These are phyloP conservation scores for Backusella psychrophila DNA, from an alignment of 192 early-diverging fungal species.

Conservation along the genomic window DNA sequence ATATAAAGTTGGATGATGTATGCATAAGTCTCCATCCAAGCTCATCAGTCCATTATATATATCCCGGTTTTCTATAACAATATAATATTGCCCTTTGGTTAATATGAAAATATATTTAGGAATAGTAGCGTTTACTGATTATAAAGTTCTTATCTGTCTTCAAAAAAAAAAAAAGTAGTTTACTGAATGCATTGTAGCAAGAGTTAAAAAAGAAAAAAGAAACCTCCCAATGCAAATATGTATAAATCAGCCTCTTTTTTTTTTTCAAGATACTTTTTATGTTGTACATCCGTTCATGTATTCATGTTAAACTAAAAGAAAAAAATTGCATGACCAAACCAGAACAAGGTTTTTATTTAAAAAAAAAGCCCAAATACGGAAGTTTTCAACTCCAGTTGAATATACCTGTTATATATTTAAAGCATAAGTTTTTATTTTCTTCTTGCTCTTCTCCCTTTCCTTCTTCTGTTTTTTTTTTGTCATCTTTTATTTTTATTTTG, in stretches of 20 bases:
- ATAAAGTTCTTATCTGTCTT: no score
- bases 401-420: neutral
- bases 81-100: neutral
- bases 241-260: neutral
- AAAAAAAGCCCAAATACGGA: constrained; percentile 1
- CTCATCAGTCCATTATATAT: neutral
- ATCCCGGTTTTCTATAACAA: neutral
- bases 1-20: neutral
- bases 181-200: no score
- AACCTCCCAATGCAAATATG: neutral
- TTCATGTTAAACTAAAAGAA: neutral
- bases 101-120: neutral
- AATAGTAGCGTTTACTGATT: no score
- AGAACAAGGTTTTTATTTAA: neutral
- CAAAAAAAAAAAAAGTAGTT: no score
- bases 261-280: neutral
- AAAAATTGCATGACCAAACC: neutral
- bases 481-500: constrained; percentile 4
- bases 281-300: neutral
- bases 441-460: constrained; percentile 4
- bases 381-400: neutral
- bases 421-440: neutral
- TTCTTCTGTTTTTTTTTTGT: neutral
- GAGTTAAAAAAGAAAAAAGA: no score
- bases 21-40: neutral